Base-by-base conservation (phyloP, 2,329 filamentous ascomycete species). In the Allantophomopsis lycopodina region DNA sequence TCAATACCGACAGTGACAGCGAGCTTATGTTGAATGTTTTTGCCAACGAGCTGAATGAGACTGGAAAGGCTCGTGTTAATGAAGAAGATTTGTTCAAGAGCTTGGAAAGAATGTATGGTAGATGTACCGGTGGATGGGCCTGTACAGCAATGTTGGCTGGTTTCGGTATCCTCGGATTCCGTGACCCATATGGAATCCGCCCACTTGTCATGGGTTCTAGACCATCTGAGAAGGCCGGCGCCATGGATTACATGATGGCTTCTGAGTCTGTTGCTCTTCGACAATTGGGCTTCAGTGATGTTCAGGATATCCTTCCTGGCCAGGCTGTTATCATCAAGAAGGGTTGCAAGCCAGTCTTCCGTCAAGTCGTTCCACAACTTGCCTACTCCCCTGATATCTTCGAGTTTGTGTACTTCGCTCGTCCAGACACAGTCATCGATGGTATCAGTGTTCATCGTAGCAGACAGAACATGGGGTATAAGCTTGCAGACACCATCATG, bases 21-120 rank as follows among this genome's bases (percentile, higher is more conserved):
- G 87, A 94, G 63, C 63, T 89, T 45, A 83, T 91, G 64, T 69
- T 94, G 44, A 94, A 94, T 60, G 73, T 94, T 49, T 94, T 89
- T 50, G 88, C 87, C 17, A 76, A 83, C 57, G 82, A 83, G 57
- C 71, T 91, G 36, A 80, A 82, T 48, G 77, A 86, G 60, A 84
- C 81, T 18, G 80, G 81, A 50, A 91, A 91, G 62, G 74, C 80
- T 41, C 79, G 84, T 61, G 79, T 85, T 46, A 89, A 89, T 53
- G 66, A 73, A 42, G 76, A 80, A 40, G 85, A 91, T 59, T 71
- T 87, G 52, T 89, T 91, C 59, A 72, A 69, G 35, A 77, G 76
- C 17, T 63, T 91, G 42, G 65, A 71, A 48, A 68, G 78, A 39
- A 84, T 87, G 67, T 89, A 89, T 57, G 64, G 73, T 44, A 69